Evolutionary conservation across 352 stramenopile genomes (phyloP).

Genomic region (Lagenidium giganteum): DNA sequence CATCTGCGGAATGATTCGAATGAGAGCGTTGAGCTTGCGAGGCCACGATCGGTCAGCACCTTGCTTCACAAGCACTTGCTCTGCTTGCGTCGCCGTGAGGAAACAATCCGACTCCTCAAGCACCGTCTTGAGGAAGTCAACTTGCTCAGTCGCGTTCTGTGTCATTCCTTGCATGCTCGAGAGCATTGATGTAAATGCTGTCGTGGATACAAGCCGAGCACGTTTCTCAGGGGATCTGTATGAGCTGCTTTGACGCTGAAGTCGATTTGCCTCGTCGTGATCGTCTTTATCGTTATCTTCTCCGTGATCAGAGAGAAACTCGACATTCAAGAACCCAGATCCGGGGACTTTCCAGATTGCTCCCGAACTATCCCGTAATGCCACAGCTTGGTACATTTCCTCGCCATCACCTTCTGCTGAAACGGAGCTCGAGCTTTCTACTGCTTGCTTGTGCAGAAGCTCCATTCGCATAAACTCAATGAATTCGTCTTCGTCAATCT

Average conservation of each 20-base stretch:
- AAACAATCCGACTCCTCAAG: conserved; percentile 52
- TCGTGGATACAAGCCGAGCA: conserved; percentile 32
- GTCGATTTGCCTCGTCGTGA: neutral
- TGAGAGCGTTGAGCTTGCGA: conserved; percentile 25
- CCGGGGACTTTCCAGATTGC: conserved; percentile 35
- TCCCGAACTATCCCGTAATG: conserved; percentile 22
- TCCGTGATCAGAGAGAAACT: conserved; percentile 25
- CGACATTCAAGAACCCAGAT: conserved; percentile 23
- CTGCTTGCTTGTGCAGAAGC: conserved; percentile 15
- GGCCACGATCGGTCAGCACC: conserved; percentile 24
- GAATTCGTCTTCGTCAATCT: conserved; percentile 70
- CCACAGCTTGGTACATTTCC: conserved; percentile 22
- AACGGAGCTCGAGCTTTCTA: neutral
- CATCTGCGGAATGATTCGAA: conserved; percentile 60
- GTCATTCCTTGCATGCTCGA: conserved; percentile 37
- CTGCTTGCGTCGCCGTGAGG: conserved; percentile 61
- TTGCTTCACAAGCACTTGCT: conserved; percentile 50
- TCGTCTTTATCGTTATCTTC: neutral
- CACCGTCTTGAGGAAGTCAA: conserved; percentile 50
- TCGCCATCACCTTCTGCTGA: conserved; percentile 3
- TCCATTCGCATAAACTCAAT: conserved; percentile 70
- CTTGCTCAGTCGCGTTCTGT: conserved; percentile 39
- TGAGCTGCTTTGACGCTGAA: neutral
- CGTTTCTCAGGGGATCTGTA: neutral
- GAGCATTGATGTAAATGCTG: conserved; percentile 33